These are phyloP conservation scores for Malus orientalis DNA, from an alignment of 306 rosid species.

Conservation along the genomic window DNA sequence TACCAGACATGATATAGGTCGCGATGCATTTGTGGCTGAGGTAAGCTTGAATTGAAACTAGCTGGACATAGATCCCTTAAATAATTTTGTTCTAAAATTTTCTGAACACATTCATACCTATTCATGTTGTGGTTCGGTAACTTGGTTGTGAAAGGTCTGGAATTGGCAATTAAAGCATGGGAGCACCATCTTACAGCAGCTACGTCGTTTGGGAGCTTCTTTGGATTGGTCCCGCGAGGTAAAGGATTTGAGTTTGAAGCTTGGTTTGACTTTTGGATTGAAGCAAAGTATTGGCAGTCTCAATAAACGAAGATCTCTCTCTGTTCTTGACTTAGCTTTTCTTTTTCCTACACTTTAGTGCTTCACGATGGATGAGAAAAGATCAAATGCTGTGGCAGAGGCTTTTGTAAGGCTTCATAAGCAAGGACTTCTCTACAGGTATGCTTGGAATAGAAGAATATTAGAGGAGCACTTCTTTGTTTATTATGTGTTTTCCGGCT, in stretches of 20 bases:
- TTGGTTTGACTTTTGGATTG: neutral
- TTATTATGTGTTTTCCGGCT: neutral
- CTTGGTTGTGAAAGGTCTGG: slow-evolving; percentile 67
- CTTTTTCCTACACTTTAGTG: slow-evolving; percentile 35
- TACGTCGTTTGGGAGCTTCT: slow-evolving; percentile 85
- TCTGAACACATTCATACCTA: slow-evolving; percentile 1
- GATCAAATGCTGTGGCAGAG: slow-evolving; percentile 82
- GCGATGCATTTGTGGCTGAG: slow-evolving; percentile 63
- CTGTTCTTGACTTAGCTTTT: neutral
- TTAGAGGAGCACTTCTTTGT: neutral
- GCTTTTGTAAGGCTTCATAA: slow-evolving; percentile 79
- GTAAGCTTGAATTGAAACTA: slow-evolving; percentile 35
- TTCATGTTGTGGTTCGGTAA: slow-evolving; percentile 11
- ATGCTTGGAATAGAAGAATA: slow-evolving; percentile 13
- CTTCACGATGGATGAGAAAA: slow-evolving; percentile 91
- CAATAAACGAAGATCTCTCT: neutral
- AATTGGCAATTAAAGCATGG: slow-evolving; percentile 76
- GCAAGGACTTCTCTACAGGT: slow-evolving; percentile 82
- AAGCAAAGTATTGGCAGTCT: too few species aligned
- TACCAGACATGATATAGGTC: slow-evolving; percentile 78
- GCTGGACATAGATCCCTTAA: neutral
- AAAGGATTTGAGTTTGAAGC: slow-evolving; percentile 8
- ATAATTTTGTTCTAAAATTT: neutral
- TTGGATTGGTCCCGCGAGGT: slow-evolving; percentile 98
- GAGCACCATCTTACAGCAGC: slow-evolving; percentile 68